phyloP scores from a whole-genome alignment of 768 basidiomycete genomes.

The Hypsizygus marmoreus region DNA sequence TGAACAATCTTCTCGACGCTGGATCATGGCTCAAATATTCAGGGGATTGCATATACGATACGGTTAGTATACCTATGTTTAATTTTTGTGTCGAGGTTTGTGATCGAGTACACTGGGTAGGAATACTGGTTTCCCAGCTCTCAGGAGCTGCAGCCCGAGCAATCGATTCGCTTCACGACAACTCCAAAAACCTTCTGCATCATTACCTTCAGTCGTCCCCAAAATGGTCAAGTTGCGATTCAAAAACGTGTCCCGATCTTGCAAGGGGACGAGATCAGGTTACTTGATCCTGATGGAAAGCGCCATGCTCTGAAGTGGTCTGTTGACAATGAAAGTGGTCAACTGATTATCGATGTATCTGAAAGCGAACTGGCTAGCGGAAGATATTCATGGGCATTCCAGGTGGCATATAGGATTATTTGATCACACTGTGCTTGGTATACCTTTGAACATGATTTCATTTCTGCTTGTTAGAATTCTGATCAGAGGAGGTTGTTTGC shows the following conservation, averaged over 20 bases:
- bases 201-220: conserved; percentile 41
- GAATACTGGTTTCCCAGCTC: conserved; percentile 50
- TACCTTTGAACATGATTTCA: too few species aligned
- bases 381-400: conserved; percentile 28
- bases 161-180: conserved; percentile 46
- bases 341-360: conserved; percentile 26
- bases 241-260: conserved; percentile 44
- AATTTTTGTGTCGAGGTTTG: background rate
- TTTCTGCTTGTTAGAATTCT: too few species aligned
- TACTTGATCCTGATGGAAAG: conserved; percentile 37
- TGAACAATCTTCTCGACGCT: conserved; percentile 47
- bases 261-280: conserved; percentile 39
- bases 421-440: background rate
- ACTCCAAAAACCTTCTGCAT: conserved; percentile 55
- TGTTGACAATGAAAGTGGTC: conserved; percentile 26
- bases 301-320: conserved; percentile 29
- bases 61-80: conserved; percentile 33
- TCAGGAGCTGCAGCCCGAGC: conserved; percentile 32
- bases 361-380: conserved; percentile 14
- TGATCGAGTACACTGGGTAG: conserved; percentile 29
- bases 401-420: conserved; percentile 20
- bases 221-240: conserved; percentile 33
- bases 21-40: conserved; percentile 53
- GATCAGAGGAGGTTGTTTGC: too few species aligned
- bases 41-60: conserved; percentile 54